These are phyloP conservation scores for Magnaporthales sp. DNA, from an alignment of 2,329 filamentous ascomycete genomes.

Conservation along the genomic window DNA sequence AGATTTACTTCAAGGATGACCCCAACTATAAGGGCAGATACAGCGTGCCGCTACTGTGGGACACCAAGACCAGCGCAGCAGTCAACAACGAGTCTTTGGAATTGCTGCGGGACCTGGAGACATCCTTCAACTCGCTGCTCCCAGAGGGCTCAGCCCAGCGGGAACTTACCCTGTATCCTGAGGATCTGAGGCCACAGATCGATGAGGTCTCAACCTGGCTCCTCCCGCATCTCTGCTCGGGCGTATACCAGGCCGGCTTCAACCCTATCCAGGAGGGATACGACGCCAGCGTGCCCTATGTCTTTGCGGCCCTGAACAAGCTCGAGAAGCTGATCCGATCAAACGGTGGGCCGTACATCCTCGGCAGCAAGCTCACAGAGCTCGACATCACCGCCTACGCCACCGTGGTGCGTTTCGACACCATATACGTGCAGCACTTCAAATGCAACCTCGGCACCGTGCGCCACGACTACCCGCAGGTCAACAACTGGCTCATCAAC, in stretches of 20 bases:
- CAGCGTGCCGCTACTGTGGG: slow-evolving; percentile 54
- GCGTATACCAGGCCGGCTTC: slow-evolving; percentile 56
- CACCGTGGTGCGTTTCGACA: slow-evolving; percentile 51
- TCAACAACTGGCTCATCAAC: slow-evolving; percentile 52
- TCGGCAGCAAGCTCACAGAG: slow-evolving; percentile 48
- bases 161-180: slow-evolving; percentile 42
- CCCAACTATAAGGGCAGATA: slow-evolving; percentile 51
- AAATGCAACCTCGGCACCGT: slow-evolving; percentile 57
- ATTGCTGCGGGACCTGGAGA: slow-evolving; percentile 48
- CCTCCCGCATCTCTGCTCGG: slow-evolving; percentile 45
- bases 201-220: slow-evolving; percentile 45
- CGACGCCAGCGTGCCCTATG: slow-evolving; percentile 39
- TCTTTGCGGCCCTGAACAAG: slow-evolving; percentile 52
- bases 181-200: slow-evolving; percentile 35
- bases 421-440: slow-evolving; percentile 57
- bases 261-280: slow-evolving; percentile 45
- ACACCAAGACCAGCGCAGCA: slow-evolving; percentile 43
- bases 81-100: slow-evolving; percentile 56
- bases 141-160: slow-evolving; percentile 24
- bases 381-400: slow-evolving; percentile 49
- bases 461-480: slow-evolving; percentile 48
- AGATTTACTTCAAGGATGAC: slow-evolving; percentile 55
- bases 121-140: slow-evolving; percentile 42
- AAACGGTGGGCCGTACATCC: slow-evolving; percentile 39
- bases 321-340: slow-evolving; percentile 36